Base-by-base conservation (phyloP, 805 yeast species). In the Blastobotrys parvus region DNA sequence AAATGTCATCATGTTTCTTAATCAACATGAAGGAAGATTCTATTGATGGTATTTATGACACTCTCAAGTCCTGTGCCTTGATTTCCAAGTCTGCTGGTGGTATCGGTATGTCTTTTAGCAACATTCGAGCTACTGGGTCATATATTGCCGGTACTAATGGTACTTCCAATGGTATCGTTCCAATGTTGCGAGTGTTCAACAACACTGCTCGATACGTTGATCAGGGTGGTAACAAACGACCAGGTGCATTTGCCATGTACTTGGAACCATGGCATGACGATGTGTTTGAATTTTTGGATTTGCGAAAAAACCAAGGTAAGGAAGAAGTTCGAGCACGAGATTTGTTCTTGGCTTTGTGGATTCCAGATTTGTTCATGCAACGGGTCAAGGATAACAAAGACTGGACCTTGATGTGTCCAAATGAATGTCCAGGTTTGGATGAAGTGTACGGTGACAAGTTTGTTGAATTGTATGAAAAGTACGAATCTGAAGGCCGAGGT, bases 221-320 rank as follows among this genome's bases (percentile, higher is more conserved):
- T 57, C 98, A 90, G 71, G 98, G 98, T 49, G 97, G 97, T 44
- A 90, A 90, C 67, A 89, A 89, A 65, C 73, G 98, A 57, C 98
- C 98, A 0, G 97, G 97, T 49, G 98, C 98, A 2, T 84, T 90
- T 64, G 95, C 96, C 29, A 66, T 88, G 30, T 90, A 89, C 64
- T 63, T 90, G 30, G 98, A 90, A 66, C 97, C 98, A 44, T 90
- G 98, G 98, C 98, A 90, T 60, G 76, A 83, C 8, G 98, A 90
- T 56, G 72, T 90, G 29, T 82, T 86, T 61, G 95, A 84, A 46
- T 82, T 90, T 56, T 63, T 90, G 42, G 90, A 89, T 46, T 70
- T 90, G 52, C 77, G 92, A 57, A 89, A 90, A 67, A 90, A 88
- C 59, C 95, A 89, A 60, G 97, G 97, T 42, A 88, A 86, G 56